These are phyloP conservation scores for Sporisorium reilianum DNA, from an alignment of 1,284 basidiomycete genomes.

Conservation along the genomic window DNA sequence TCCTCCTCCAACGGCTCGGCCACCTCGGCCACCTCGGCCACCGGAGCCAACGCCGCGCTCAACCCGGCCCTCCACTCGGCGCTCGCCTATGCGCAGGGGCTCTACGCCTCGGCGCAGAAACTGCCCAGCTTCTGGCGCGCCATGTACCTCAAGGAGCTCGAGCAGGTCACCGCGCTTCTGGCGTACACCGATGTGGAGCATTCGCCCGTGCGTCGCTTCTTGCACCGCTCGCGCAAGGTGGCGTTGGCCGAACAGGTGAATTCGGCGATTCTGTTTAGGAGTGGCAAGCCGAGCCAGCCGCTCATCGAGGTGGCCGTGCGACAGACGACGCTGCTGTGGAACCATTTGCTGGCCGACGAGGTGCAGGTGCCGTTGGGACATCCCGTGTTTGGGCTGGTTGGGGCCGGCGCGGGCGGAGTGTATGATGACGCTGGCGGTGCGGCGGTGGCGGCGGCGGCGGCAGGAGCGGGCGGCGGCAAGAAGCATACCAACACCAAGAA, in stretches of 20 bases:
- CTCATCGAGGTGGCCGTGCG: slow-evolving; percentile 62
- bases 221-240: slow-evolving; percentile 79
- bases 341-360: slow-evolving; percentile 42
- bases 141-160: slow-evolving; percentile 78
- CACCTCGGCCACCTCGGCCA: slow-evolving; percentile 46
- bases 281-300: slow-evolving; percentile 60
- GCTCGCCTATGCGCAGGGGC: slow-evolving; percentile 51
- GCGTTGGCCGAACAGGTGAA: slow-evolving; percentile 87
- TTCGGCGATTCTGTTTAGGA: slow-evolving; percentile 77
- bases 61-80: slow-evolving; percentile 56
- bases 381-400: slow-evolving; percentile 37
- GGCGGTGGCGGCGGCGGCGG: not conserved
- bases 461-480: slow-evolving; percentile 14
- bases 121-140: slow-evolving; percentile 63
- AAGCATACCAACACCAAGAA: slow-evolving; percentile 30
- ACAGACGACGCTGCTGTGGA: slow-evolving; percentile 58
- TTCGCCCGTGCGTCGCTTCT: slow-evolving; percentile 77
- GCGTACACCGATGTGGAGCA: slow-evolving; percentile 81
- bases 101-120: slow-evolving; percentile 56
- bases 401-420: not conserved
- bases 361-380: slow-evolving; percentile 41
- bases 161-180: slow-evolving; percentile 79
- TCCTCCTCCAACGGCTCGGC: slow-evolving; percentile 51
- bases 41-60: slow-evolving; percentile 25
- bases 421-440: slow-evolving; percentile 15